Percentiles rank a stretch among this genome's conserved stretches.
These are phyloP conservation scores for Cladosporium velox DNA, from an alignment of 2,329 filamentous ascomycete genomes.

Conservation along the genomic window DNA sequence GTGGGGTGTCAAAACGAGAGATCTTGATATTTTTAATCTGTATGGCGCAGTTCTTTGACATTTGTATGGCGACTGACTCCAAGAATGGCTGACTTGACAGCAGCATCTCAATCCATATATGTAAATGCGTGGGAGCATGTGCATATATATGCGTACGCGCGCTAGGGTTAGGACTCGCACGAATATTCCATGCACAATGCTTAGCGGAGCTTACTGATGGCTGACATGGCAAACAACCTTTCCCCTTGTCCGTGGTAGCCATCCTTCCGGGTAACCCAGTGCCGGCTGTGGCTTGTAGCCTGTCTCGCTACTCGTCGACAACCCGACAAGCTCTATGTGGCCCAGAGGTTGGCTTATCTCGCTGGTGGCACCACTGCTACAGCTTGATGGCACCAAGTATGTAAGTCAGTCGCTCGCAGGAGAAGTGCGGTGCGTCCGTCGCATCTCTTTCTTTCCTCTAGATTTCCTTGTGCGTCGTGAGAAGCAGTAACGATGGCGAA, in stretches of 20 bases:
- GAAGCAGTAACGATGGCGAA: neutral
- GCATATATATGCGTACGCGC: neutral
- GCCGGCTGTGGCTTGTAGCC: neutral
- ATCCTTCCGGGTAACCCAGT: neutral
- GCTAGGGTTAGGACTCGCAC: neutral
- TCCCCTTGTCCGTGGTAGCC: neutral
- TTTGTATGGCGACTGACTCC: too few relatives aligned
- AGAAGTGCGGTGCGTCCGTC: neutral
- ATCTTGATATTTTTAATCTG: too few relatives aligned
- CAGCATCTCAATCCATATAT: too few relatives aligned
- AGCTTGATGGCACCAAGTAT: neutral
- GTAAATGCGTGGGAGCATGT: too few relatives aligned
- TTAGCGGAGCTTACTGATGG: slow-evolving; percentile 6
- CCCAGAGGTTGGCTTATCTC: neutral
- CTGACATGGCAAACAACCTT: neutral
- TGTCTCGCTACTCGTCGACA: neutral
- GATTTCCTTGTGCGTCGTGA: neutral
- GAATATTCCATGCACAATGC: neutral
- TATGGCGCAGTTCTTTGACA: too few relatives aligned
- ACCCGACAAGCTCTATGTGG: neutral
- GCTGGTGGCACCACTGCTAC: neutral
- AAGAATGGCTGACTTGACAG: too few relatives aligned
- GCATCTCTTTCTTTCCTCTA: neutral
- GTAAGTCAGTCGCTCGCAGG: neutral
- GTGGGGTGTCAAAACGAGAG: too few relatives aligned